Conservation (phyloP, 441 rosid species). For the Pelargonium citronellum region DNA sequence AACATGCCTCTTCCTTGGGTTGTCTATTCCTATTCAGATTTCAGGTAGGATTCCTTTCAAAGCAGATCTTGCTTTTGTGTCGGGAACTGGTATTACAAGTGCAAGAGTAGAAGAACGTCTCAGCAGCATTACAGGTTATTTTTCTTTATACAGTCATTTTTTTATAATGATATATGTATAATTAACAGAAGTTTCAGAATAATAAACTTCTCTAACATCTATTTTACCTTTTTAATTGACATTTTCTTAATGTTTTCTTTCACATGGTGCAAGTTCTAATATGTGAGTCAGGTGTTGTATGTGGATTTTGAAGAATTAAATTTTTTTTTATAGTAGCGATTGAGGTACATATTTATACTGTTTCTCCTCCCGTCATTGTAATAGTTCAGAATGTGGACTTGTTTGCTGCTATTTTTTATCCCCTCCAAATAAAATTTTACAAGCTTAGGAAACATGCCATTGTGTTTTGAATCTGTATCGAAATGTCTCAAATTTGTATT, state of each 20-base stretch:
- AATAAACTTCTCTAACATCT: neutral
- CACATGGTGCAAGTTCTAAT: neutral
- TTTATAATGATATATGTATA: conserved; percentile 13
- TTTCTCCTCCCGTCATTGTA: too few relatives aligned
- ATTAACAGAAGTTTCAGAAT: conserved; percentile 4
- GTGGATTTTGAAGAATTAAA: neutral
- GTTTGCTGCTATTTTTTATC: neutral
- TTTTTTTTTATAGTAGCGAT: neutral
- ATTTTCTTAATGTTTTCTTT: neutral
- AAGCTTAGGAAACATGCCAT: neutral
- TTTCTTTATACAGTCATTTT: conserved; percentile 21
- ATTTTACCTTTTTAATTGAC: neutral
- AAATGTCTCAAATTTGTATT: neutral
- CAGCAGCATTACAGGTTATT: conserved; percentile 66
- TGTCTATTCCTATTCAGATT: conserved; percentile 43
- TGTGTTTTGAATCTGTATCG: neutral
- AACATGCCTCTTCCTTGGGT: conserved; percentile 5
- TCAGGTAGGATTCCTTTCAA: conserved; percentile 68
- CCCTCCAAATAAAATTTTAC: neutral
- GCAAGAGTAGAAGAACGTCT: conserved; percentile 64
- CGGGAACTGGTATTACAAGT: conserved; percentile 48
- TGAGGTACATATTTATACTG: neutral
- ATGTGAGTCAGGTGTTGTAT: neutral
- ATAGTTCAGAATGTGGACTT: neutral
- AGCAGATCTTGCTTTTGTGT: conserved; percentile 68